Evolutionary conservation across 257 asterid species (phyloP).

Genomic region (Ajuga chamaepitys): DNA sequence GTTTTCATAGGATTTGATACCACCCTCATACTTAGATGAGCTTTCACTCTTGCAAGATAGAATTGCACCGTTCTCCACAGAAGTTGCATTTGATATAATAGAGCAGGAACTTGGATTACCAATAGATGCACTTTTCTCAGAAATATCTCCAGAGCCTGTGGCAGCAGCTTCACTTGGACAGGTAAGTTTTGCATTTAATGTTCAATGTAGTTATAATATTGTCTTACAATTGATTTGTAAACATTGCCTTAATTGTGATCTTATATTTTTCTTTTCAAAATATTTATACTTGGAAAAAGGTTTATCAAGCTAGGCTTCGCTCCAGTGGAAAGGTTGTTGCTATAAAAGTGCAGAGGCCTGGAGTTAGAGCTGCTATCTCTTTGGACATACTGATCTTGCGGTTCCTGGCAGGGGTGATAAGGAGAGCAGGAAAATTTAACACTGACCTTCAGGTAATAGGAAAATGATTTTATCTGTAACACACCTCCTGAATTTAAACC

Average conservation of each 20-base stretch:
- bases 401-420: slow-evolving; percentile 66
- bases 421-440: slow-evolving; percentile 72
- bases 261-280: neutral
- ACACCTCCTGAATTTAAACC: neutral
- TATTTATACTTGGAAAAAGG: slow-evolving; percentile 43
- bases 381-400: slow-evolving; percentile 86
- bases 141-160: slow-evolving; percentile 90
- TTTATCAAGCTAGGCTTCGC: slow-evolving; percentile 94
- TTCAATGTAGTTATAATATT: neutral
- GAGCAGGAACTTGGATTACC: slow-evolving; percentile 86
- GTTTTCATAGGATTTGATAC: slow-evolving; percentile 68
- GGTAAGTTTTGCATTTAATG: slow-evolving; percentile 31
- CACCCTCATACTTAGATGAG: slow-evolving; percentile 93
- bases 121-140: slow-evolving; percentile 73
- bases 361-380: slow-evolving; percentile 95
- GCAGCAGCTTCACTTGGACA: slow-evolving; percentile 99
- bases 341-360: slow-evolving; percentile 95
- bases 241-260: neutral
- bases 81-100: slow-evolving; percentile 73
- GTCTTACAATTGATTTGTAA: neutral
- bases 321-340: slow-evolving; percentile 76
- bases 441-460: slow-evolving; percentile 81
- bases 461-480: slow-evolving; percentile 12
- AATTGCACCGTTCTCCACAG: slow-evolving; percentile 83
- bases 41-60: slow-evolving; percentile 87